Conservation (phyloP, 2,329 filamentous ascomycete genomes). For the Colletotrichum siamense region DNA sequence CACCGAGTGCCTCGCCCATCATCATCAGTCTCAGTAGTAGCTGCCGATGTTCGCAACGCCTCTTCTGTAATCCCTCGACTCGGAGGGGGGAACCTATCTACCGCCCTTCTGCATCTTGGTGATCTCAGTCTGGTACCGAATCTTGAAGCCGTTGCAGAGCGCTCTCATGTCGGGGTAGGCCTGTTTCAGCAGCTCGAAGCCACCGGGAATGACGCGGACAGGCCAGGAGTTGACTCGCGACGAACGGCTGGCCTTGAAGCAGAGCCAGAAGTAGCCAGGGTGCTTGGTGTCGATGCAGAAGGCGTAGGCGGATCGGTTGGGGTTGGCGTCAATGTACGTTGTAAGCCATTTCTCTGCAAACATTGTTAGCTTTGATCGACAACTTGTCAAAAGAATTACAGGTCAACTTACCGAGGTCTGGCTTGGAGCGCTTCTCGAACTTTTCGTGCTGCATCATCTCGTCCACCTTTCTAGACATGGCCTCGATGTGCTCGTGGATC, state of each 20-base stretch:
- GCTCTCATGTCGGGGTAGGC: constrained; percentile 95
- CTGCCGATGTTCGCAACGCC: neutral
- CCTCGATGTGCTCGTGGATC: constrained; percentile 96
- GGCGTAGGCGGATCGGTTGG: constrained; percentile 89
- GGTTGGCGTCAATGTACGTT: constrained; percentile 95
- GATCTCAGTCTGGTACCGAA: constrained; percentile 73
- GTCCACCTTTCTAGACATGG: constrained; percentile 97
- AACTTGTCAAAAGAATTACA: neutral
- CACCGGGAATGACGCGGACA: constrained; percentile 90
- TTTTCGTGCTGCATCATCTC: constrained; percentile 96
- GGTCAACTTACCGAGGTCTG: constrained; percentile 74
- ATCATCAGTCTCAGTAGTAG: neutral
- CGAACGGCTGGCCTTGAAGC: constrained; percentile 88
- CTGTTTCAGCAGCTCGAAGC: constrained; percentile 87
- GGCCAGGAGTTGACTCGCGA: constrained; percentile 79
- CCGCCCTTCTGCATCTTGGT: constrained; percentile 57
- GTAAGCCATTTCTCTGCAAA: constrained; percentile 87
- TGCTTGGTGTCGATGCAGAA: constrained; percentile 95
- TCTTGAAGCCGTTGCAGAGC: constrained; percentile 96
- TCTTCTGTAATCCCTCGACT: neutral
- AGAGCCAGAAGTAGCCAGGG: constrained; percentile 93
- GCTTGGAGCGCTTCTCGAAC: constrained; percentile 73
- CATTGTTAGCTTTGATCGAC: neutral
- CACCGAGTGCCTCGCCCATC: neutral
- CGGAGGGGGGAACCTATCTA: constrained; percentile 8